Base-by-base conservation (phyloP, 2,329 filamentous ascomycete species). In the Ceratocystis alfenasii region DNA sequence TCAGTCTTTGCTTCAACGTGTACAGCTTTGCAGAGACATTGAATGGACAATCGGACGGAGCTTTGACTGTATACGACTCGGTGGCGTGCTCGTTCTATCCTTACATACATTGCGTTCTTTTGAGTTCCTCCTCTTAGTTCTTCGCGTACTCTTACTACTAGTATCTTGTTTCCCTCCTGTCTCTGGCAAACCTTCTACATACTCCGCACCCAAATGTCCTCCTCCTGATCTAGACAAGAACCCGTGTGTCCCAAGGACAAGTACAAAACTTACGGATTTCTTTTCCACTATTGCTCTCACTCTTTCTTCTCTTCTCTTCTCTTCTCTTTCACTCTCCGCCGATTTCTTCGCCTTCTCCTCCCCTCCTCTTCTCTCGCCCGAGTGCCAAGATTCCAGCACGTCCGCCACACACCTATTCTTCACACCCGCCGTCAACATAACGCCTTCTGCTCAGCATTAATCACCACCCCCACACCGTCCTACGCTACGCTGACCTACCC, bases 371-470 rank as follows among this genome's bases (percentile, higher is more conserved):
- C 36, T 46, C 20, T 25, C 20, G 30, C 5, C 20, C 15, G 15
- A 59, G 55, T 36, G 55, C 55, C 55, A 59, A 59, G 55, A 59
- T n/a, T 55, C 15, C 8, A n/a, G 20, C 25, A 48, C 45, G 36
- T 48, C 12, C 60, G 44, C 36, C 22, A 45, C 17, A 44, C 33
- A 30, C 20, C 60, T 33, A 22, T 25, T 41, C 33, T 45, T 44
- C 20, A 44, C 59, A 62, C 59, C 33, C 36, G 20, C 59, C 59
- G 59, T 62, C 30, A 28, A n/a, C 28, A 59, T 59, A 59, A 20
- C 55, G 7, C n/a, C 15, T 30, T 36, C 55, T 33, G 12, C 25
- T 59, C 55, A 7, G 25, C 53, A 30, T 25, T 25, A 12, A 20
- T 12, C 50, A 30, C 25, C 33, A 30, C 55, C 28, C 53, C 55